Base-by-base conservation (phyloP, 2,329 filamentous ascomycete genomes). In the Xylariaceae sp. region DNA sequence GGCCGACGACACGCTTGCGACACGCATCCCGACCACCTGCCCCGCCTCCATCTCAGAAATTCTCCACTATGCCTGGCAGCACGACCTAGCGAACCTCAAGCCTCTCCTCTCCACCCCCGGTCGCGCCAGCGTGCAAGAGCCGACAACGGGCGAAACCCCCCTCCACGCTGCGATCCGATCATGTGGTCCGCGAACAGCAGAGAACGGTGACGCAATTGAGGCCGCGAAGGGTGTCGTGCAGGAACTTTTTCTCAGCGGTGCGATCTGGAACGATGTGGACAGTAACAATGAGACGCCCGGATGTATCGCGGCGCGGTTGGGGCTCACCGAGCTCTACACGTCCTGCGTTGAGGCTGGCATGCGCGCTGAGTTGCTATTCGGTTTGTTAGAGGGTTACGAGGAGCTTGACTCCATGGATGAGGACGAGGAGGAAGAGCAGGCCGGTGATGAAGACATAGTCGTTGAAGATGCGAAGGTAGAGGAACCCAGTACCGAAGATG, bases 181-280 rank as follows among this genome's bases (percentile, higher is more conserved):
- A 2, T 90, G 87, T 69, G 85, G 81, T 2, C 72, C 73, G 1
- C 62, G 59, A 2, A 68, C 65, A 4, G 61, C 62, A 3, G 64
- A 66, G 3, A 66, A 69, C 8, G 61, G 65, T 11, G 65, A 70
- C 2, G 72, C 73, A 2, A 71, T 88, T 37, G 82, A 86, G 51
- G 82, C 83, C 45, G 89, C 86, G 2, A 81, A 82, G 57, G 83
- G 86, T 55, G 87, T 88, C 0, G 78, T 97, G 3, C 82, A 84
- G 66, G 83, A 94, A 69, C 80, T 97, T 6, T 85, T 97, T 61
- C 82, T 92, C 69, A 88, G 89, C 66, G 94, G 94, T 37, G 94
- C 91, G 9, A 97, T 97, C 67, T 99, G 94, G 94, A 99, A 99
- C 76, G 92, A 97, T 72, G 79, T 97, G 58, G 91, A 97, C 73